Evolutionary conservation across 2,329 filamentous ascomycete species (phyloP).

Genomic region (Clonostachys byssicola): DNA sequence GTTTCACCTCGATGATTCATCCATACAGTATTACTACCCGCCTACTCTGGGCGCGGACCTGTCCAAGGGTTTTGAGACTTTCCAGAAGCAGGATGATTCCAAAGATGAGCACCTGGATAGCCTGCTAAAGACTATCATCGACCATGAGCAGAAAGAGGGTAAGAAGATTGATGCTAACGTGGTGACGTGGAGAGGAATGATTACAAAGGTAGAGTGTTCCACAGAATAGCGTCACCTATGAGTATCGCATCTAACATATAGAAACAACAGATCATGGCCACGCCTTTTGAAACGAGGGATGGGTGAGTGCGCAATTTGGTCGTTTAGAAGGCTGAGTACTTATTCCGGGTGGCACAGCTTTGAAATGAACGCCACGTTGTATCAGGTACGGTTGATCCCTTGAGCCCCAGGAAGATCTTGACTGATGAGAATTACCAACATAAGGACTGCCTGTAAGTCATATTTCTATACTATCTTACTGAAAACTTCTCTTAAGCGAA

Average conservation of each 20-base stretch:
- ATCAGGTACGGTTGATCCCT: conserved; percentile 61
- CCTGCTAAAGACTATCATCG: conserved; percentile 70
- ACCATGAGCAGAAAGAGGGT: conserved; percentile 65
- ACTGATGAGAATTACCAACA: conserved; percentile 8
- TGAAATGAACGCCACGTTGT: conserved; percentile 91
- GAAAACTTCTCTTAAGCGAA: not conserved
- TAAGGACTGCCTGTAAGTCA: conserved; percentile 49
- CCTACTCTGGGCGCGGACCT: conserved; percentile 69
- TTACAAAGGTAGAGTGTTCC: conserved; percentile 74
- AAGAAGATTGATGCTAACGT: conserved; percentile 71
- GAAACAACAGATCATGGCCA: conserved; percentile 68
- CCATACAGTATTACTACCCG: conserved; percentile 84
- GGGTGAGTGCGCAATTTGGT: conserved; percentile 45
- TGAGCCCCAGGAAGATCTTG: not conserved
- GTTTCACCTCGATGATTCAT: conserved; percentile 73
- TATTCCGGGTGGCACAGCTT: conserved; percentile 50
- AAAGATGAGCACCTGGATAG: conserved; percentile 86
- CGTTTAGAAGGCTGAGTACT: conserved; percentile 6
- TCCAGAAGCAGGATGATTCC: conserved; percentile 77
- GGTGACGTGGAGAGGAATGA: conserved; percentile 95
- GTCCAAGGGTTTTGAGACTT: conserved; percentile 75
- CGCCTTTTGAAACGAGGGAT: conserved; percentile 77
- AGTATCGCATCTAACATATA: conserved; percentile 2
- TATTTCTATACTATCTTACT: not conserved
- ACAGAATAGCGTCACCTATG: not conserved